Base-by-base conservation (phyloP, 345 rosid species). In the Gynandropsis gynandra region DNA sequence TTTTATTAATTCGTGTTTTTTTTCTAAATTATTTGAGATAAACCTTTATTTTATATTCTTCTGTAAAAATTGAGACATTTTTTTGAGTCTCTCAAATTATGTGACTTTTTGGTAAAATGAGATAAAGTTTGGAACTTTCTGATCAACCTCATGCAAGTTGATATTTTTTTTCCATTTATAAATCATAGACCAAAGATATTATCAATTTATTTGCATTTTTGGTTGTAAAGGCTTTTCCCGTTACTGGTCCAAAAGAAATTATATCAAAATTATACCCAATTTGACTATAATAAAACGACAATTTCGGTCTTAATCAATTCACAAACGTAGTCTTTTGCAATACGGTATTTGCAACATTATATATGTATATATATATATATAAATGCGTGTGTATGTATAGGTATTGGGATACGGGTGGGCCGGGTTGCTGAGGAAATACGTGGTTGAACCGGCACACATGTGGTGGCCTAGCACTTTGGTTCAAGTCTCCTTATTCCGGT, bases 391-490 rank as follows among this genome's bases (percentile, higher is more conserved):
- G 41, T 37, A 8, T 37, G 11, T 47, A 48, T 47, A 89, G 97
- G 97, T 89, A 5, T 16, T 89, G 19, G 97, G 97, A 16, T 89
- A 89, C 31, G 95, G 95, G 0, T 89, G 97, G 97, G 97, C 97
- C 5, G 97, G 97, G 56, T 69, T 85, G 39, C 47, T 89, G 49
- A 76, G 95, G 70, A 83, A 85, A 64, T 85, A 83, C 33, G 93
- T 89, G 54, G 97, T 89, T 20, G 97, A 89, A 49, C 97, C 97
- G 8, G 97, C 95, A 6, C 89, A 85, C 35, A 89, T 89, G 97
- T 89, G 97, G 97, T 89, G 97, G 97, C 97, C 97, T 0, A 47
- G 54, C 60, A 63, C 95, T 38, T 74, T 89, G 47, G 97, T 81
- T 64, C 97, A 89, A 54, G 95, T 85, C 67, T 83, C 95, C 1